These are phyloP conservation scores for Colletotrichum musae DNA, from an alignment of 2,329 filamentous ascomycete genomes.

Conservation along the genomic window DNA sequence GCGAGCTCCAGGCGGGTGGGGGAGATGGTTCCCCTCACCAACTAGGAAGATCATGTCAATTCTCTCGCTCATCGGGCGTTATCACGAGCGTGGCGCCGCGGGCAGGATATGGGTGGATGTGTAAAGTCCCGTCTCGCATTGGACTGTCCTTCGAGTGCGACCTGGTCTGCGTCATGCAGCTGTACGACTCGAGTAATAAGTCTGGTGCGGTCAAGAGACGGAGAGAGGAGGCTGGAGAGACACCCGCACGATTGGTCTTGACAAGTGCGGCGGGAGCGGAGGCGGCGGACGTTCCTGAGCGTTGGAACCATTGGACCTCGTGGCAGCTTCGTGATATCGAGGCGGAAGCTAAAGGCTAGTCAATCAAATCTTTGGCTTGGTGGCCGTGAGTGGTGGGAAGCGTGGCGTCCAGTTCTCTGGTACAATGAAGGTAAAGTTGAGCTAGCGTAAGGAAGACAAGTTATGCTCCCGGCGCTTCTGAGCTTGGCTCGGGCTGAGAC, in stretches of 20 bases:
- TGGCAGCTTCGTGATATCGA: constrained; percentile 3
- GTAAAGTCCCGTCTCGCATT: constrained; percentile 12
- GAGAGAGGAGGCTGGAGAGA: not conserved
- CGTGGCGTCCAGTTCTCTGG: not conserved
- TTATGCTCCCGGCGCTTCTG: constrained; percentile 1
- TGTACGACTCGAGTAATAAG: constrained; percentile 20
- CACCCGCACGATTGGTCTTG: not conserved
- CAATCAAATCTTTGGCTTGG: not conserved
- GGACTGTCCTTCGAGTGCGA: not conserved
- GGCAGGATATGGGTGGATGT: not conserved
- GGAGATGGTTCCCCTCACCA: not conserved
- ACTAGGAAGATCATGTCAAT: too few species aligned
- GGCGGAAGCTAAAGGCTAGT: not conserved
- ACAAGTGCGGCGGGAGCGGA: constrained; percentile 8
- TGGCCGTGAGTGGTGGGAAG: not conserved
- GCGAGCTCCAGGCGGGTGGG: constrained; percentile 6
- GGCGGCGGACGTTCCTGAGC: constrained; percentile 21
- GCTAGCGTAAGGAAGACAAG: constrained; percentile 1
- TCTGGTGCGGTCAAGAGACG: not conserved
- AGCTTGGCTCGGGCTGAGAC: constrained; percentile 31
- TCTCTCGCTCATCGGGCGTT: constrained; percentile 1
- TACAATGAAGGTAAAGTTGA: constrained; percentile 14
- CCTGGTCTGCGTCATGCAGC: constrained; percentile 4
- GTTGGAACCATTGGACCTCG: constrained; percentile 26
- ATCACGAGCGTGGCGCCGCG: not conserved